These are phyloP conservation scores for Ramularia collo-cygni DNA, from an alignment of 2,329 filamentous ascomycete genomes.

Conservation along the genomic window DNA sequence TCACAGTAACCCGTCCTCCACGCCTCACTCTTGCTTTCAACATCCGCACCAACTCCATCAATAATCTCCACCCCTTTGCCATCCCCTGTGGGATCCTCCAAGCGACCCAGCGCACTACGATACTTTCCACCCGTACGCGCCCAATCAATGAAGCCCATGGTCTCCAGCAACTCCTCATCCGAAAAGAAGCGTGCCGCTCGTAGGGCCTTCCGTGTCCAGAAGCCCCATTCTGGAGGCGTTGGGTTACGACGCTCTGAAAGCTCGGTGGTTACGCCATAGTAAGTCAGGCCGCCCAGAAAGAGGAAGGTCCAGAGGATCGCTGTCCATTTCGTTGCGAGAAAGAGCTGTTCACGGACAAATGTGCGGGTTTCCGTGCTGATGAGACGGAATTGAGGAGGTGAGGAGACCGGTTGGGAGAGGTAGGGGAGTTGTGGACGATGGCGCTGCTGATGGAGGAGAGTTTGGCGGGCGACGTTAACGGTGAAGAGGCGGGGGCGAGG, in stretches of 20 bases:
- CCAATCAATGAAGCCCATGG: conserved; percentile 61
- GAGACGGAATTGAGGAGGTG: conserved; percentile 54
- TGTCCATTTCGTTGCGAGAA: conserved; percentile 61
- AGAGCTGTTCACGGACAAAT: conserved; percentile 65
- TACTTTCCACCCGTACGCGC: conserved; percentile 56
- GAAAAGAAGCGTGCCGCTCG: conserved; percentile 47
- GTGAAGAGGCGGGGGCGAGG: conserved; percentile 49
- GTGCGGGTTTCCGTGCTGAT: conserved; percentile 71
- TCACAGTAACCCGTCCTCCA: conserved; percentile 86
- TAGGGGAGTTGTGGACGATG: conserved; percentile 60
- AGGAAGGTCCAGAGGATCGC: conserved; percentile 59
- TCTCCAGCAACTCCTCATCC: conserved; percentile 51
- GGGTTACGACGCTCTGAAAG: conserved; percentile 67
- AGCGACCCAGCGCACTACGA: conserved; percentile 52
- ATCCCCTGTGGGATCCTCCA: conserved; percentile 64
- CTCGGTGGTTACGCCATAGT: conserved; percentile 65
- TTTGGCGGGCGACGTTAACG: conserved; percentile 48
- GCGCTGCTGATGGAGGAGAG: conserved; percentile 46
- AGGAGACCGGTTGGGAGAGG: conserved; percentile 48
- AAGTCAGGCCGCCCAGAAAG: conserved; percentile 53
- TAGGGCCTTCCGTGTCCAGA: conserved; percentile 60
- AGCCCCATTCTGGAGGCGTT: conserved; percentile 75
- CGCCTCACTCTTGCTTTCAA: conserved; percentile 67
- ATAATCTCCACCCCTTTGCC: conserved; percentile 57
- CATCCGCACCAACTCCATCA: conserved; percentile 61